Conservation (phyloP, 768 basidiomycete genomes). For the Sarcodon aspratus region DNA sequence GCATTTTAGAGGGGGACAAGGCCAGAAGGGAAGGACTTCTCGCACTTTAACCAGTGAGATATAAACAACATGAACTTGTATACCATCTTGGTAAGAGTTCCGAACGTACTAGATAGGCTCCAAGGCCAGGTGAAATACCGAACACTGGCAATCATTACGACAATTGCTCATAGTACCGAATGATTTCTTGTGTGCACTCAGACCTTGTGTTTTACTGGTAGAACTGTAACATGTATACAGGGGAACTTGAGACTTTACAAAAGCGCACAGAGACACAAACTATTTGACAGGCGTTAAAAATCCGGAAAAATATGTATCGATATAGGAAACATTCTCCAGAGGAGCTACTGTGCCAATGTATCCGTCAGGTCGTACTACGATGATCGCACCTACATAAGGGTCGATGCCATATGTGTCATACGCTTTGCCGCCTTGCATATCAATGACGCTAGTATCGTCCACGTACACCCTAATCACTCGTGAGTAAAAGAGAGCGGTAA, state of each 20-base stretch:
- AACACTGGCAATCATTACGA: too few species aligned
- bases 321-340: constrained; percentile 23
- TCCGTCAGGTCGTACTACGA: constrained; percentile 54
- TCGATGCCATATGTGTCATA: constrained; percentile 46
- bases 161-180: too few species aligned
- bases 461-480: constrained; percentile 36
- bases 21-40: constrained; percentile 16
- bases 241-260: too few species aligned
- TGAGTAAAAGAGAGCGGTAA: background rate
- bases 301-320: constrained; percentile 36
- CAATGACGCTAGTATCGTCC: constrained; percentile 40
- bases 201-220: too few species aligned
- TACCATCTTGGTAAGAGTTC: too few species aligned
- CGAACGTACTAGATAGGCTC: too few species aligned
- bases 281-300: constrained; percentile 22
- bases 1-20: constrained; percentile 2
- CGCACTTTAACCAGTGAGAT: constrained; percentile 51
- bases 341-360: constrained; percentile 50
- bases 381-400: constrained; percentile 29
- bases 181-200: too few species aligned
- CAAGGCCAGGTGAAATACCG: too few species aligned
- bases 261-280: too few species aligned
- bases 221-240: too few species aligned
- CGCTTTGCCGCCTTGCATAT: constrained; percentile 36
- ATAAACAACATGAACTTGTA: constrained; percentile 29